Conservation (phyloP, 371 early-diverging fungal genomes). For the Mucor ambiguus region DNA sequence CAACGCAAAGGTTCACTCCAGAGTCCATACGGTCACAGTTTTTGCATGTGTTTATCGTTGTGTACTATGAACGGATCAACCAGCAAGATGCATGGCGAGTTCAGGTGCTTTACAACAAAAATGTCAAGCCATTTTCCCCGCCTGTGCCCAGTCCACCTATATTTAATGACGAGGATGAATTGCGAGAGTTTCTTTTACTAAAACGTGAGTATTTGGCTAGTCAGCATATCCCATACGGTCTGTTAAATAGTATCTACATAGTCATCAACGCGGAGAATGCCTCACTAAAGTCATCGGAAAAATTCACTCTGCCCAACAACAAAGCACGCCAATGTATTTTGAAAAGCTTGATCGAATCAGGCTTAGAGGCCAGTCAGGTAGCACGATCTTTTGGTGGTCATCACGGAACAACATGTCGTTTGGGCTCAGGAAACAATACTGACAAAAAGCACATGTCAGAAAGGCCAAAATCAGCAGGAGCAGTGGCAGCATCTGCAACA, state of each 20-base stretch:
- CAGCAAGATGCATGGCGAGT: constrained; percentile 51
- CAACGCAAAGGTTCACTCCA: constrained; percentile 60
- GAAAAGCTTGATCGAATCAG: constrained; percentile 43
- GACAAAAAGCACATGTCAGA: neutral
- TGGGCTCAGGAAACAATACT: neutral
- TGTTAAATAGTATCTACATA: neutral
- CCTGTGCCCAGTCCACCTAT: constrained; percentile 65
- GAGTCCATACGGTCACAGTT: constrained; percentile 68
- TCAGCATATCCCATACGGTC: neutral
- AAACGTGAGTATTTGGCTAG: constrained; percentile 40
- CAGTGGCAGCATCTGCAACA: neutral
- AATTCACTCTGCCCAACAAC: constrained; percentile 53
- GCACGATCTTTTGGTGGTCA: constrained; percentile 6
- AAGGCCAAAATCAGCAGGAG: constrained; percentile 22
- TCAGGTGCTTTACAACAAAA: constrained; percentile 54
- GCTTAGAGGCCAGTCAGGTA: constrained; percentile 22
- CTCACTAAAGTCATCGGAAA: constrained; percentile 66
- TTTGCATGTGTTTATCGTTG: constrained; percentile 71
- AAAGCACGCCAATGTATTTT: constrained; percentile 53
- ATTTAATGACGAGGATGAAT: constrained; percentile 48
- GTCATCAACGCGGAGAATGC: constrained; percentile 80
- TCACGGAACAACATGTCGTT: neutral
- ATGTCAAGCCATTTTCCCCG: constrained; percentile 69
- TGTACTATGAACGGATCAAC: constrained; percentile 48
- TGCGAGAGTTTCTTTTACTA: constrained; percentile 62